Evolutionary conservation across 352 stramenopile genomes (phyloP).

Genomic region (Phytophthora hybrid): DNA sequence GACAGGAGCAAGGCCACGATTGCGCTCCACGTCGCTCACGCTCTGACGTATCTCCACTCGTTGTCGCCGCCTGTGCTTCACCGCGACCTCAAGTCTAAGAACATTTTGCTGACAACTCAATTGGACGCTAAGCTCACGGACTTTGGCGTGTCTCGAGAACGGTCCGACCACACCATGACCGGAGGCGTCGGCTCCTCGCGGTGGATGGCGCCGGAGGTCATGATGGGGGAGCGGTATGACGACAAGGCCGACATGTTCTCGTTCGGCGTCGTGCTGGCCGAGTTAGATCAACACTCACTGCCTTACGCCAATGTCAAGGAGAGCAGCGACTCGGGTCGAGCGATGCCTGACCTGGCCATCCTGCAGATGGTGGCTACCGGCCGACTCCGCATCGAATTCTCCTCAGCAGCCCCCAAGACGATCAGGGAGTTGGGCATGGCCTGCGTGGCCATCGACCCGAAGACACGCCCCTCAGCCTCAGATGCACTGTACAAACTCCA

Average conservation of each 20-base stretch:
- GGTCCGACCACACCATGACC: slow-evolving; percentile 47
- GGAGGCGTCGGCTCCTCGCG: slow-evolving; percentile 47
- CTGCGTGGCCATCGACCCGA: slow-evolving; percentile 51
- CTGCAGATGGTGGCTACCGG: slow-evolving; percentile 60
- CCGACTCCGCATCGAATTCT: slow-evolving; percentile 51
- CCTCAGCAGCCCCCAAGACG: slow-evolving; percentile 20
- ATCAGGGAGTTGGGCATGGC: slow-evolving; percentile 42
- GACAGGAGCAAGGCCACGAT: slow-evolving; percentile 45
- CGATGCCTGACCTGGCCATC: slow-evolving; percentile 47
- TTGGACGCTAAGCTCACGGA: slow-evolving; percentile 47
- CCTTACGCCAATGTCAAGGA: slow-evolving; percentile 46
- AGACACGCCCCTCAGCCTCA: slow-evolving; percentile 43
- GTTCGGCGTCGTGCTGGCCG: slow-evolving; percentile 52
- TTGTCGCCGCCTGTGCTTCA: slow-evolving; percentile 40
- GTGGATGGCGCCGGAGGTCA: slow-evolving; percentile 58
- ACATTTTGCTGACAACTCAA: slow-evolving; percentile 40
- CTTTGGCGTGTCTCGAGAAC: slow-evolving; percentile 50
- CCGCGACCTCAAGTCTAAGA: slow-evolving; percentile 48
- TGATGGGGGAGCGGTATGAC: slow-evolving; percentile 54
- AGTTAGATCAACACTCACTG: slow-evolving; percentile 45
- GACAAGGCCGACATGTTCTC: slow-evolving; percentile 61
- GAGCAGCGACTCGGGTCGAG: slow-evolving; percentile 24
- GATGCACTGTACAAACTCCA: slow-evolving; percentile 57
- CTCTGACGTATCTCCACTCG: slow-evolving; percentile 53
- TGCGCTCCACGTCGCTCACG: slow-evolving; percentile 43